These are phyloP conservation scores for Podaxis mareebaensis DNA, from an alignment of 768 basidiomycete genomes.

Conservation along the genomic window DNA sequence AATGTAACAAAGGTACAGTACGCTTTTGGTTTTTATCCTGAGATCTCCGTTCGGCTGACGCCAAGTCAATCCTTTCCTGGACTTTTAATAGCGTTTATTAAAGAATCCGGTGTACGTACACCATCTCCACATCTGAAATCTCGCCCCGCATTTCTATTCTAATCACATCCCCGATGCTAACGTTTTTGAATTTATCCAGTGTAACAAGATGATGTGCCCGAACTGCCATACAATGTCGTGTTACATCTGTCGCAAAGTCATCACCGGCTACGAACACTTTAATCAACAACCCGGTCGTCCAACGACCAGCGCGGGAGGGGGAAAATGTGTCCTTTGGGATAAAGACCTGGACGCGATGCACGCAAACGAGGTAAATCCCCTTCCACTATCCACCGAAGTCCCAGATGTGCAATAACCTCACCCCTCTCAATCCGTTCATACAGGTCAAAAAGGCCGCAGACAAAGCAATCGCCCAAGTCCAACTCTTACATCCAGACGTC, in stretches of 20 bases:
- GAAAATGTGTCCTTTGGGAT: constrained; percentile 72
- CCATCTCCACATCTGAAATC: no score
- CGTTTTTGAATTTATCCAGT: constrained; percentile 41
- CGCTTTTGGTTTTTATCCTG: constrained; percentile 15
- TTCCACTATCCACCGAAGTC: background rate
- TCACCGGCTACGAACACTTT: constrained; percentile 80
- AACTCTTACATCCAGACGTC: constrained; percentile 60
- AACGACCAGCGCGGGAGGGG: constrained; percentile 24
- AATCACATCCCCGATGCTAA: background rate
- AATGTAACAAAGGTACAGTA: constrained; percentile 69
- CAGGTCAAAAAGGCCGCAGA: constrained; percentile 73
- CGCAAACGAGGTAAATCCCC: constrained; percentile 54
- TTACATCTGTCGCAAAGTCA: constrained; percentile 78
- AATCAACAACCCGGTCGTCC: constrained; percentile 33
- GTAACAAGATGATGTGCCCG: constrained; percentile 90
- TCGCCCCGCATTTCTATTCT: constrained; percentile 22
- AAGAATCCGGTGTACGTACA: constrained; percentile 63
- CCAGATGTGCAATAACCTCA: no score
- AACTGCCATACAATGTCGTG: constrained; percentile 76
- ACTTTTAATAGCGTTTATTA: constrained; percentile 64
- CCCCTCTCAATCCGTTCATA: background rate
- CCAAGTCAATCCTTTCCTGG: background rate
- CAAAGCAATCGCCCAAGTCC: constrained; percentile 63
- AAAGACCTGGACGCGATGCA: constrained; percentile 58
- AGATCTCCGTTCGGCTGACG: constrained; percentile 1